These are phyloP conservation scores for Firmiana major DNA, from an alignment of 345 rosid genomes.

Conservation along the genomic window DNA sequence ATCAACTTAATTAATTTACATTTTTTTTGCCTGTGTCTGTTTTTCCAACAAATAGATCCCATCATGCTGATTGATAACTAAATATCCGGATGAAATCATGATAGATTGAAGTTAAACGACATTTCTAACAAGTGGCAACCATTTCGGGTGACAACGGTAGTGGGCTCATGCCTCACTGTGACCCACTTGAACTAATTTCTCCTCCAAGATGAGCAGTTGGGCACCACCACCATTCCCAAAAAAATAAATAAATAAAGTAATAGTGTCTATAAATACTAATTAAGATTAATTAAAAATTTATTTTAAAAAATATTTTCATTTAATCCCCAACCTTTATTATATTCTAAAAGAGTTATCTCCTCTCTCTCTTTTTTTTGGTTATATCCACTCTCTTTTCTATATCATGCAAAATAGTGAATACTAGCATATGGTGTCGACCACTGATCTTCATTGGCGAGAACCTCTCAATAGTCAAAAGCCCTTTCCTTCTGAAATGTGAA, in stretches of 20 bases:
- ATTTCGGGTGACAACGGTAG: background rate
- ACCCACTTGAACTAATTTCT: background rate
- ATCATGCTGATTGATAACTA: background rate
- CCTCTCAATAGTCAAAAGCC: conserved; percentile 4
- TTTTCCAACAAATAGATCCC: background rate
- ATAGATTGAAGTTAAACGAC: background rate
- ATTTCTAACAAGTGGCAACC: background rate
- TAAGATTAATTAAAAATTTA: too few relatives aligned
- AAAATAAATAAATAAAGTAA: too few relatives aligned
- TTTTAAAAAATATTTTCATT: too few relatives aligned
- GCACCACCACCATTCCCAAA: too few relatives aligned
- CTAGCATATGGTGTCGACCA: background rate
- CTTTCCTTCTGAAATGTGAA: background rate
- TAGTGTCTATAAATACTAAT: too few relatives aligned
- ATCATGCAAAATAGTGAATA: background rate
- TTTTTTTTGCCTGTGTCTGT: background rate
- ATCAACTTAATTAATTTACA: too few relatives aligned
- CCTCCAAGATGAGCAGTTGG: background rate
- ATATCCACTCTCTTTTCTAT: too few relatives aligned
- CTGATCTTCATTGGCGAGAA: background rate
- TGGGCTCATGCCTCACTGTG: background rate
- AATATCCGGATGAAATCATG: background rate
- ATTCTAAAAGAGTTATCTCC: too few relatives aligned
- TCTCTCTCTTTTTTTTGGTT: too few relatives aligned
- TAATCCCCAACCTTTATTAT: too few relatives aligned